phyloP scores from a whole-genome alignment of 371 early-diverging fungal species.

The Entomophthora muscae region DNA sequence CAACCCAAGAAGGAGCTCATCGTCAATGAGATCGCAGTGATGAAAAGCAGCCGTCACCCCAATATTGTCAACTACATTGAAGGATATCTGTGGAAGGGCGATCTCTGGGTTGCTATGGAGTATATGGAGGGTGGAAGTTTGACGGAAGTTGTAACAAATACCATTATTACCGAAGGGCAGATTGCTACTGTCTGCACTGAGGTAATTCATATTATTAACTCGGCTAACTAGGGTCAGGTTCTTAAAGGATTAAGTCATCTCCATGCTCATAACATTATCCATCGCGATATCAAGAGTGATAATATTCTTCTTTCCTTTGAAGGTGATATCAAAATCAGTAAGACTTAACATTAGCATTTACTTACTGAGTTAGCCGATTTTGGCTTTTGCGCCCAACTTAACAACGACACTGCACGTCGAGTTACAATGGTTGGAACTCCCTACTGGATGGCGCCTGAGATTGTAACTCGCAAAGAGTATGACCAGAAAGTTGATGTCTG shows the following conservation, averaged over 20 bases:
- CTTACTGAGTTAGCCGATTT: slow-evolving; percentile 69
- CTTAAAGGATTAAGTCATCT: slow-evolving; percentile 76
- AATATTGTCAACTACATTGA: slow-evolving; percentile 53
- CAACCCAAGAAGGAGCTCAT: slow-evolving; percentile 81
- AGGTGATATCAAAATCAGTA: slow-evolving; percentile 52
- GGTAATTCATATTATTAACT: slow-evolving; percentile 47
- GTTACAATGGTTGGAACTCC: slow-evolving; percentile 74
- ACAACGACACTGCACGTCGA: slow-evolving; percentile 42
- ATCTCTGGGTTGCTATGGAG: slow-evolving; percentile 54
- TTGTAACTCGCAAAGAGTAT: slow-evolving; percentile 75
- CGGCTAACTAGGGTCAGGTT: slow-evolving; percentile 31
- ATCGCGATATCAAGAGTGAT: slow-evolving; percentile 86
- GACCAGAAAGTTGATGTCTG: slow-evolving; percentile 82
- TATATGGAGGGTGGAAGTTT: slow-evolving; percentile 61
- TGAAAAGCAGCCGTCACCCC: slow-evolving; percentile 49
- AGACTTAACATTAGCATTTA: slow-evolving; percentile 76
- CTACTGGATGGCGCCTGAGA: slow-evolving; percentile 86
- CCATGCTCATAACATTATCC: slow-evolving; percentile 80
- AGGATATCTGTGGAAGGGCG: slow-evolving; percentile 34
- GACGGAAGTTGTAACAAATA: slow-evolving; percentile 20
- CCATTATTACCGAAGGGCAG: slow-evolving; percentile 28
- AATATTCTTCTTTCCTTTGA: slow-evolving; percentile 48
- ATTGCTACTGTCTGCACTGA: slow-evolving; percentile 51
- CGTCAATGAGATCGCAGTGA: slow-evolving; percentile 54
- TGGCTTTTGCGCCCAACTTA: slow-evolving; percentile 74